phyloP scores from a whole-genome alignment of 202 grass and related monocot genomes.

The Brachypodium distachyon region DNA sequence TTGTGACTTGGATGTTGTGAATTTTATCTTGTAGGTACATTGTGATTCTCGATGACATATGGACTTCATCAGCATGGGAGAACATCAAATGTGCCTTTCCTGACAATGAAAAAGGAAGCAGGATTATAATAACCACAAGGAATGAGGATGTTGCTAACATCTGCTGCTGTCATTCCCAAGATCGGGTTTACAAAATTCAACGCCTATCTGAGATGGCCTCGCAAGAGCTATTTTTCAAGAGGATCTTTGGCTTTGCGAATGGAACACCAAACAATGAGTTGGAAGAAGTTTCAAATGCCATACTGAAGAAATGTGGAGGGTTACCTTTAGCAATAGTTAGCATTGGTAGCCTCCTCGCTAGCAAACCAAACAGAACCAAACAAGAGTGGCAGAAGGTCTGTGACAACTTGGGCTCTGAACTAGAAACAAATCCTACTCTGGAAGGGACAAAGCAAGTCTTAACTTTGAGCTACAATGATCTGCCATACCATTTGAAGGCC shows the following conservation, averaged over 20 bases:
- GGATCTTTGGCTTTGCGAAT: constrained; percentile 15
- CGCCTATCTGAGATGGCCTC: constrained; percentile 12
- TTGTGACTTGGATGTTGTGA: not conserved
- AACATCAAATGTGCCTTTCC: constrained; percentile 40
- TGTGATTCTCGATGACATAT: constrained; percentile 43
- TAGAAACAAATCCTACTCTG: constrained; percentile 24
- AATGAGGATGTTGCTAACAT: constrained; percentile 17
- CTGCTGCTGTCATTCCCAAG: constrained; percentile 11
- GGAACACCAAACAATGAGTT: constrained; percentile 11
- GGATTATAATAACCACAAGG: constrained; percentile 35
- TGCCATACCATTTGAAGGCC: constrained; percentile 33
- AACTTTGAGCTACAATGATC: constrained; percentile 38
- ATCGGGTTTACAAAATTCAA: constrained; percentile 30
- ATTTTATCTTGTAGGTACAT: not conserved
- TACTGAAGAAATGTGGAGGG: constrained; percentile 35
- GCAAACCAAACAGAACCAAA: constrained; percentile 23
- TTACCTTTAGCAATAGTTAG: constrained; percentile 41
- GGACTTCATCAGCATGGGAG: constrained; percentile 33
- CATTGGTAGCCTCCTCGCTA: constrained; percentile 28
- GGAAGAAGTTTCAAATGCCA: constrained; percentile 15
- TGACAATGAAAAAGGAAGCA: constrained; percentile 34
- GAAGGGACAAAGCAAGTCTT: constrained; percentile 19
- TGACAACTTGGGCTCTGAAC: constrained; percentile 22
- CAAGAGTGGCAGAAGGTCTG: constrained; percentile 32
- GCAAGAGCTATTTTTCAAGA: constrained; percentile 21